Evolutionary conservation across 2,329 filamentous ascomycete genomes (phyloP).

Genomic region (Diaporthe humulicola): DNA sequence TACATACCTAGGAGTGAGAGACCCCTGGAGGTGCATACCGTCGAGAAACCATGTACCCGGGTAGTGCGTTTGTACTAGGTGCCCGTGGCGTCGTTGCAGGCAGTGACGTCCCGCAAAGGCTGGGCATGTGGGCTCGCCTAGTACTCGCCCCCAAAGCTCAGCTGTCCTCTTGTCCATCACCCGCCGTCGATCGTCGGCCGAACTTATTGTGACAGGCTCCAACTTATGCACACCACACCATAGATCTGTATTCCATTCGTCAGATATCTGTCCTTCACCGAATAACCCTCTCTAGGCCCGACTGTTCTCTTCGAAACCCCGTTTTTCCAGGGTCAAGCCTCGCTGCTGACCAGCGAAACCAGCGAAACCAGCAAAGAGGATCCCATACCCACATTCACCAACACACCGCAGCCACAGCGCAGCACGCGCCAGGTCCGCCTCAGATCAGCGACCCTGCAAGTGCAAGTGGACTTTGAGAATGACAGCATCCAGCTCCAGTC

Average conservation of each 20-base stretch:
- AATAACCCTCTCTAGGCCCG: conserved; percentile 4
- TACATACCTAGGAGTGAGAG: no score
- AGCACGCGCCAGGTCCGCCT: conserved; percentile 37
- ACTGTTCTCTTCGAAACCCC: not conserved
- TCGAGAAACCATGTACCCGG: conserved; percentile 21
- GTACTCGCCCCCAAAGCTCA: conserved; percentile 12
- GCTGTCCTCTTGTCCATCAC: conserved; percentile 32
- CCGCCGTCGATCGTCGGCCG: conserved; percentile 18
- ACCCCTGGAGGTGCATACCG: conserved; percentile 27
- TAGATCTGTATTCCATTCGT: not conserved
- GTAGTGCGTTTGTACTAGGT: conserved; percentile 14
- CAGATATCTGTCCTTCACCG: conserved; percentile 10
- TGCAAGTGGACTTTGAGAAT: conserved; percentile 36
- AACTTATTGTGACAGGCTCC: conserved; percentile 11
- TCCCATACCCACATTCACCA: conserved; percentile 26
- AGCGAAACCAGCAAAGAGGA: conserved; percentile 23
- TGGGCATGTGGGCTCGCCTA: not conserved
- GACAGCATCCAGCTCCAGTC: conserved; percentile 40
- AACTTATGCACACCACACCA: not conserved
- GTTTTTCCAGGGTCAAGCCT: conserved; percentile 7
- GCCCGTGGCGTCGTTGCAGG: conserved; percentile 10
- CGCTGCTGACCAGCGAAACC: not conserved
- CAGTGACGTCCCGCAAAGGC: conserved; percentile 5
- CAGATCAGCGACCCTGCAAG: conserved; percentile 35
- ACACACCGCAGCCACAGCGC: conserved; percentile 27